Evolutionary conservation across 768 basidiomycete genomes (phyloP), one percentile per base, ranked within the genome.

Genomic region (Hypholoma fasciculare): DNA sequence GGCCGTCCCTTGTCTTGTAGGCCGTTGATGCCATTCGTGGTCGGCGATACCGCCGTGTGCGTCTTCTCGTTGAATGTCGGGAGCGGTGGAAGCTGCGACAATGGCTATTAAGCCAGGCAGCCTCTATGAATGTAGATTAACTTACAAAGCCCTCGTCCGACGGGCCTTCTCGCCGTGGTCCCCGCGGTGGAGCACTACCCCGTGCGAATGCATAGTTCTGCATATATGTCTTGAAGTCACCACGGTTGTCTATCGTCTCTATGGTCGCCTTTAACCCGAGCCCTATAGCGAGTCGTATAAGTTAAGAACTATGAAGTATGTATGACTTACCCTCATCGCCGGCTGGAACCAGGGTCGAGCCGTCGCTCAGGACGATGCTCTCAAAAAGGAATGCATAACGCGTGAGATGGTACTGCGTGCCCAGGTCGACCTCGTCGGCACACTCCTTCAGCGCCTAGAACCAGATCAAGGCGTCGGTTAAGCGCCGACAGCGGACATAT

Each of bases 221-320:
- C 96, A 99, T 98, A 70, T 89, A 99, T 7, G 82, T 86, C 75
- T 91, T 96, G 77, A 99, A 98, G 73, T 99, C 97, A 37, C 87
- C 81, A 39, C 95, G 86, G 65, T 95, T 95, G 73, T 99, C 96
- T 64, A 99, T 97, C 5, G 86, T 83, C 70, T 98, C 96, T 57
- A 90, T 88, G 20, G 92, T 85, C 2, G 88, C 78, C 71, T 96
- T 96, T 49, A 99, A 75, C 12, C 96, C 95, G 7, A 84, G 77
- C n/a, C 73, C 80, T 76, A 60, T 17, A 61, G 43, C 13, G 9
- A 30, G 30, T 11, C 27, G 23, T 46, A 44, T 13, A 20, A 16
- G 51, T 46, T n/a, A 44, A n/a, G 30, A 30, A 14, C 38, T 2
- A 17, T 30, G 26, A 27, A 54, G 30, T 49, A 55, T 36, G 6